Evolutionary conservation across 441 rosid genomes (phyloP), one percentile per base, ranked within the genome.

Genomic region (Theobroma grandiflorum): DNA sequence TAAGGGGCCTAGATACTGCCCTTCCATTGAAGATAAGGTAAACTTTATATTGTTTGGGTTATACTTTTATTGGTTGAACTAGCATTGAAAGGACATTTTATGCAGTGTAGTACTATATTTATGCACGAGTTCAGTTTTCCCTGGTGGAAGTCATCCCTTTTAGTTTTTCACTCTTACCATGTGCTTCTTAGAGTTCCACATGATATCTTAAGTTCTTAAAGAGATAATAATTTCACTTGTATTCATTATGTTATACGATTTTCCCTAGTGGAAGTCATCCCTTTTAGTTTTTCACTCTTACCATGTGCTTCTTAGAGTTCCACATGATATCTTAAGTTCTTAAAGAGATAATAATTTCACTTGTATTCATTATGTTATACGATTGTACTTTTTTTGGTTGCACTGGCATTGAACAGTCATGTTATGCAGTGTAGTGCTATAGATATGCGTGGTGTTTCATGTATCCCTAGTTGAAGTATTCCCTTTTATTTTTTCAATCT

Each of bases 1-100:
- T 53, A 97, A 93, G 86, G 99, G 99, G 78, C 99, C 99, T 79
- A 88, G 99, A 89, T 97, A 97, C 87, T 97, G 99, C 85, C 99
- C 99, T 86, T 94, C 98, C 58, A 97, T 97, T 68, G 99, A 97
- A 85, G 99, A 97, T 84, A 97, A 97, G 98, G 98, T 93, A 85
- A 43, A 42, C 16, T 37, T 59, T 64, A 22, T 62, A 35, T n/a
- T 63, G 33, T 47, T 75, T 61, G 62, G 47, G 35, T 64, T 63
- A 52, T 49, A 7, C 59, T 47, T 76, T 31, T 62, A 63, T 61
- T 45, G 10, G 43, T 45, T 47, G 57, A 47, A 69, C 74, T 26
- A 45, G 38, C 14, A 49, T 52, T 49, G 12, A 49, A 33, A 47
- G 16, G 22, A 49, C 59, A 47, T 49, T 37, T 31, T 47, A 26